Conservation (phyloP, 495 filamentous ascomycete species). For the Daldinia caldariorum region DNA sequence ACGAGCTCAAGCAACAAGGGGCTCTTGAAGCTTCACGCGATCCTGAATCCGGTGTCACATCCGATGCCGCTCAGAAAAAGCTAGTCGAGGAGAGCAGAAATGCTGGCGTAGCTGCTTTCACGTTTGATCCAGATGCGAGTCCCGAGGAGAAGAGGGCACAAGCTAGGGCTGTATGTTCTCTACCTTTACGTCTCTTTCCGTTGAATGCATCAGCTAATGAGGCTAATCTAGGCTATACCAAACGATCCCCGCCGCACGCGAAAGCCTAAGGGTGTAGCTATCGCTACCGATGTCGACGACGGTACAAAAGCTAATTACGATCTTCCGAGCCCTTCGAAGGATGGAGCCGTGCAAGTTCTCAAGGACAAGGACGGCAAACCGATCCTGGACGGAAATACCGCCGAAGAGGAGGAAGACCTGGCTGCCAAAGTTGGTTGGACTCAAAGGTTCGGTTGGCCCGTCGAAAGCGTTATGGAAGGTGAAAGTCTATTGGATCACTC, state of each 20-base stretch:
- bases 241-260: constrained; percentile 70
- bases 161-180: constrained; percentile 73
- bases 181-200: neutral
- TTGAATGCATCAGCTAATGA: constrained; percentile 19
- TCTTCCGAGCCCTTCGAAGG: constrained; percentile 77
- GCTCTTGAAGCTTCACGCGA: constrained; percentile 76
- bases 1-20: constrained; percentile 81
- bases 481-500: constrained; percentile 85
- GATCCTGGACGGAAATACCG: constrained; percentile 54
- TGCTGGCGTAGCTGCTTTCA: constrained; percentile 79
- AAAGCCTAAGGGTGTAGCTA: constrained; percentile 71
- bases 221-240: constrained; percentile 51
- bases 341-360: constrained; percentile 62
- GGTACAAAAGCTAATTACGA: constrained; percentile 76
- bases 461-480: constrained; percentile 60
- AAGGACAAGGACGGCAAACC: constrained; percentile 59
- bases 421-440: constrained; percentile 85
- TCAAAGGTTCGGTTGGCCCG: constrained; percentile 77
- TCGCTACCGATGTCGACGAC: constrained; percentile 80
- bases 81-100: constrained; percentile 79
- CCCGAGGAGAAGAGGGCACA: constrained; percentile 85
- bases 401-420: constrained; percentile 69
- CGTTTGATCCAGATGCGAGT: constrained; percentile 87
- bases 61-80: constrained; percentile 73
- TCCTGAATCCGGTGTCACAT: constrained; percentile 71